These are phyloP conservation scores for Phaeomoniella chlamydospora DNA, from an alignment of 2,329 filamentous ascomycete species.

Conservation along the genomic window DNA sequence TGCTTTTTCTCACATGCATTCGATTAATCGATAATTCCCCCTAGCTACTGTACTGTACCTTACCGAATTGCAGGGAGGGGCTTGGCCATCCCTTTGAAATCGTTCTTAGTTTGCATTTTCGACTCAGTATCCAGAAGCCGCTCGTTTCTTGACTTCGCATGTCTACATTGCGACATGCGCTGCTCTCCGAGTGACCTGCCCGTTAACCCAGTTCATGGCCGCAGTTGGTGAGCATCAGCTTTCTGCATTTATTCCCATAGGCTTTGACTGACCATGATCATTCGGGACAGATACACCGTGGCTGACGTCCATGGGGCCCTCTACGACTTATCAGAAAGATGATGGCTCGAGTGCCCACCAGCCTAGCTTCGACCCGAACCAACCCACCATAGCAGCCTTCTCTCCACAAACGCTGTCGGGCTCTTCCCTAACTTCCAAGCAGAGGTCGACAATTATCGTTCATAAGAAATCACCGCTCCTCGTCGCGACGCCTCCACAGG, in stretches of 20 bases:
- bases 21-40: no score
- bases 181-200: no score
- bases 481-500: slow-evolving; percentile 82
- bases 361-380: slow-evolving; percentile 28
- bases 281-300: slow-evolving; percentile 30
- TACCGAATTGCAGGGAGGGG: no score
- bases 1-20: no score
- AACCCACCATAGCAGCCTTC: slow-evolving; percentile 77
- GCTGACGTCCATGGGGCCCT: slow-evolving; percentile 37
- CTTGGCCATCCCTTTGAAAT: no score
- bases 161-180: no score
- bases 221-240: not conserved
- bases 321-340: slow-evolving; percentile 20
- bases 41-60: no score
- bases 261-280: not conserved
- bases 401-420: slow-evolving; percentile 67
- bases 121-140: no score
- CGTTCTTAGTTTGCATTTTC: no score
- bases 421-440: slow-evolving; percentile 52
- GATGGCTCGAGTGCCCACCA: slow-evolving; percentile 16
- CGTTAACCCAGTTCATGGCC: not conserved
- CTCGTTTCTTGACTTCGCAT: no score
- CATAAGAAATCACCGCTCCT: slow-evolving; percentile 93
- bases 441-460: slow-evolving; percentile 82
- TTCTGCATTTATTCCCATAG: not conserved